Evolutionary conservation across 176 grass and related monocot genomes (phyloP).

Genomic region (Bolboschoenus planiculmis): DNA sequence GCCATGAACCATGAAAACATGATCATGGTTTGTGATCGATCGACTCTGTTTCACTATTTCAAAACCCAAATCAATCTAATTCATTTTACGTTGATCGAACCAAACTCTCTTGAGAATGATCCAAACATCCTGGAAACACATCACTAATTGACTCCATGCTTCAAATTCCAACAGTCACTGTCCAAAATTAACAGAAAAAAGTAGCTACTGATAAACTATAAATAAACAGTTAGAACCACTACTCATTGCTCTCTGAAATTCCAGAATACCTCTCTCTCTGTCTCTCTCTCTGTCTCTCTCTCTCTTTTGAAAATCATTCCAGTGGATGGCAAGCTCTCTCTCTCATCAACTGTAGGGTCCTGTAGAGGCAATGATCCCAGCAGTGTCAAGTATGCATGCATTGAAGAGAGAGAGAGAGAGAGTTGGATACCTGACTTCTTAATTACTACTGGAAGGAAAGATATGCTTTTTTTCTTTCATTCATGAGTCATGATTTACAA

Average conservation of each 20-base stretch:
- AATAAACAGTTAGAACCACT: constrained; percentile 9
- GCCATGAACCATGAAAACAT: too few species aligned
- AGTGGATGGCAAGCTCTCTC: not conserved
- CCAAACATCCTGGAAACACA: too few species aligned
- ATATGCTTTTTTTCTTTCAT: not conserved
- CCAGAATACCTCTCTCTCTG: not conserved
- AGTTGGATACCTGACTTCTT: constrained; percentile 9
- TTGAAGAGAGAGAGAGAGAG: not conserved
- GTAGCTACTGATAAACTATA: not conserved
- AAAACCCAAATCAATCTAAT: too few species aligned
- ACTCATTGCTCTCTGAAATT: constrained; percentile 9
- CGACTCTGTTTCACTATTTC: too few species aligned
- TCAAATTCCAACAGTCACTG: not conserved
- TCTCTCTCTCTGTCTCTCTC: not conserved
- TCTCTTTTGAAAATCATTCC: not conserved
- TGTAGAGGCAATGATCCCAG: constrained; percentile 12
- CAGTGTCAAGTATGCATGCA: constrained; percentile 4
- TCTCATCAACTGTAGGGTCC: constrained; percentile 16
- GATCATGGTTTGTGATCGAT: too few species aligned
- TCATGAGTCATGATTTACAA: not conserved
- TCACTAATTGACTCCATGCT: too few species aligned
- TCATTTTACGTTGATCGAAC: too few species aligned
- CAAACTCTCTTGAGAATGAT: too few species aligned
- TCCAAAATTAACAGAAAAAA: not conserved
- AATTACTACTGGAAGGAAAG: constrained; percentile 13